Conservation (phyloP, 2,329 filamentous ascomycete genomes). For the Tolypocladium ovalisporum region DNA sequence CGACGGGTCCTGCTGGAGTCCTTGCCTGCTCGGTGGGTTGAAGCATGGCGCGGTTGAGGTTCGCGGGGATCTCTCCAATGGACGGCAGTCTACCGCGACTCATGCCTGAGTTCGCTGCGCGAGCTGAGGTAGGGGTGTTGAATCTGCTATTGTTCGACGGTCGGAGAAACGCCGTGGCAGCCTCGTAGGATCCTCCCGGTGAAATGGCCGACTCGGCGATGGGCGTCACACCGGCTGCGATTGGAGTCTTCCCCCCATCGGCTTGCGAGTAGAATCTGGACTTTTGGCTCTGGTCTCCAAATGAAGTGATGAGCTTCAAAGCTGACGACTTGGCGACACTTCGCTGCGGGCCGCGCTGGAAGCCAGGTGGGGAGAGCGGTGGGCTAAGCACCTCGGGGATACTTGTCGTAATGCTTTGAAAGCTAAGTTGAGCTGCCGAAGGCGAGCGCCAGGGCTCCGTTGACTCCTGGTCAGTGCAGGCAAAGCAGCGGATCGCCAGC, state of each 20-base stretch:
- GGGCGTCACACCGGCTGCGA: slow-evolving; percentile 74
- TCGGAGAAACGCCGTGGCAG: slow-evolving; percentile 56
- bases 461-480: slow-evolving; percentile 77
- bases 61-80: slow-evolving; percentile 50
- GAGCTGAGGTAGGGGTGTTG: slow-evolving; percentile 58
- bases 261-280: slow-evolving; percentile 51
- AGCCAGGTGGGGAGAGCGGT: slow-evolving; percentile 61
- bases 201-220: slow-evolving; percentile 64
- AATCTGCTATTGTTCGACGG: slow-evolving; percentile 57
- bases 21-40: slow-evolving; percentile 13
- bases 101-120: slow-evolving; percentile 46
- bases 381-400: slow-evolving; percentile 57
- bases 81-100: slow-evolving; percentile 60
- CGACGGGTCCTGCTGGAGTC: slow-evolving; percentile 14
- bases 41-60: slow-evolving; percentile 19
- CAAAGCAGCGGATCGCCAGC: slow-evolving; percentile 85
- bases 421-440: slow-evolving; percentile 53
- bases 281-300: slow-evolving; percentile 53
- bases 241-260: slow-evolving; percentile 58
- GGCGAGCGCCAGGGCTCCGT: slow-evolving; percentile 84
- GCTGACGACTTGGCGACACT: slow-evolving; percentile 70
- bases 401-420: slow-evolving; percentile 40
- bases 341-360: slow-evolving; percentile 46
- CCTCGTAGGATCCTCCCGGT: slow-evolving; percentile 51
- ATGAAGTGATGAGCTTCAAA: slow-evolving; percentile 84